Evolutionary conservation across 2,329 filamentous ascomycete species (phyloP).

Genomic region (Hypoxylon sp.): DNA sequence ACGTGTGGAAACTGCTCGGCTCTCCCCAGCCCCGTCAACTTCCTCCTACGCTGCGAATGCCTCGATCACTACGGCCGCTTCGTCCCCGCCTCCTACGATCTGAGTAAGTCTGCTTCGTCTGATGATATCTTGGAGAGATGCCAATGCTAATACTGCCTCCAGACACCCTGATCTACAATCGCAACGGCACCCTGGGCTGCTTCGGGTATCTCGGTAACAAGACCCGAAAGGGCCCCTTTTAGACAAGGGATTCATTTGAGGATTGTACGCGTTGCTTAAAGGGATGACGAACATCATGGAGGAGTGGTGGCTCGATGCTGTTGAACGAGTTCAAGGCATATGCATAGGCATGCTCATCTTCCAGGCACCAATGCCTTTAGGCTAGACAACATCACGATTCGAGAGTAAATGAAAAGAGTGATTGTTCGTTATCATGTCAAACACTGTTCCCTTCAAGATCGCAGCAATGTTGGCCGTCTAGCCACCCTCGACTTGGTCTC

Average conservation of each 20-base stretch:
- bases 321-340: neutral
- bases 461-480: too few species aligned
- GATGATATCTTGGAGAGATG: neutral
- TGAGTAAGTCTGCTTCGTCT: conserved; percentile 36
- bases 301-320: neutral
- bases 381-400: neutral
- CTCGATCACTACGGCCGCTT: conserved; percentile 31
- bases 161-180: conserved; percentile 50
- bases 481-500: neutral
- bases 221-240: conserved; percentile 43
- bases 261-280: neutral
- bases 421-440: neutral
- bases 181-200: conserved; percentile 50
- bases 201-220: conserved; percentile 50
- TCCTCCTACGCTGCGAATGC: conserved; percentile 42
- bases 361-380: neutral
- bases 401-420: neutral
- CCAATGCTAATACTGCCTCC: conserved; percentile 5
- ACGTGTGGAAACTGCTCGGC: conserved; percentile 43
- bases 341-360: neutral
- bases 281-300: neutral
- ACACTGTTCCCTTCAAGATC: neutral
- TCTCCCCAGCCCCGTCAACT: conserved; percentile 35
- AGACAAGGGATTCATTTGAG: neutral
- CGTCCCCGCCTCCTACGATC: conserved; percentile 36